A percentile compares a stretch with the other conserved stretches of the same genome.
Evolutionary conservation across 768 basidiomycete species (phyloP).

Genomic region (Calocybe indica): DNA sequence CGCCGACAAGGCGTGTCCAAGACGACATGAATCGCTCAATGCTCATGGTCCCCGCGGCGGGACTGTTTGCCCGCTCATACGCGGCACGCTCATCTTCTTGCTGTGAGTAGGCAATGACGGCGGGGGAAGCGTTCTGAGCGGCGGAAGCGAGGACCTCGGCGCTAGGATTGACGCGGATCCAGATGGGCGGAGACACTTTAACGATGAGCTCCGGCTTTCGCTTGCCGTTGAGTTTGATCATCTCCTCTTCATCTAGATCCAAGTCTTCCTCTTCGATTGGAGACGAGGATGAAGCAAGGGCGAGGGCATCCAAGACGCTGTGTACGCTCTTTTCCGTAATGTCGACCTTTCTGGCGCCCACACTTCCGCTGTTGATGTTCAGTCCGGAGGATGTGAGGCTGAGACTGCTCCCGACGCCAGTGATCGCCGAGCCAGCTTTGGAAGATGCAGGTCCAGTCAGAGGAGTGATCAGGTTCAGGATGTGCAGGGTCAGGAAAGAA

Average conservation of each 20-base stretch:
- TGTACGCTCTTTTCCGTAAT: conserved; percentile 57
- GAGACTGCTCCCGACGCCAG: conserved; percentile 7
- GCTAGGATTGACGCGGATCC: conserved; percentile 41
- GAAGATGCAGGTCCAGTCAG: conserved; percentile 58
- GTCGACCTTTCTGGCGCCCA: conserved; percentile 56
- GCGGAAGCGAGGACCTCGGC: conserved; percentile 6
- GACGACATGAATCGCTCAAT: conserved; percentile 84
- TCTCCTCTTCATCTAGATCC: conserved; percentile 8
- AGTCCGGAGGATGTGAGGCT: background rate
- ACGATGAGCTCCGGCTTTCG: conserved; percentile 41
- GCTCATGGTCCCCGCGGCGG: conserved; percentile 12
- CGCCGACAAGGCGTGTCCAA: conserved; percentile 90
- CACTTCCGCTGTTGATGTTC: background rate
- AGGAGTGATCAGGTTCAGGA: conserved; percentile 90
- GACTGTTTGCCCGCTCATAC: conserved; percentile 11
- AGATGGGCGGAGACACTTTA: conserved; percentile 56
- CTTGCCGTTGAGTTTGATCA: conserved; percentile 4
- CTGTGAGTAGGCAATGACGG: conserved; percentile 5
- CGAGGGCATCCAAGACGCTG: conserved; percentile 52
- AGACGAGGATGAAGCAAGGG: conserved; percentile 18
- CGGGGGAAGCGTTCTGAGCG: conserved; percentile 2
- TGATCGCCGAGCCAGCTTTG: conserved; percentile 3
- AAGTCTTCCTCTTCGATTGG: conserved; percentile 6
- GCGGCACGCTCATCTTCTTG: conserved; percentile 28
- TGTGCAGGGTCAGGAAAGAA: conserved; percentile 86